Evolutionary conservation across 371 early-diverging fungal species (phyloP), one percentile per base, ranked within the genome.

Genomic region (Mucor mucedo): DNA sequence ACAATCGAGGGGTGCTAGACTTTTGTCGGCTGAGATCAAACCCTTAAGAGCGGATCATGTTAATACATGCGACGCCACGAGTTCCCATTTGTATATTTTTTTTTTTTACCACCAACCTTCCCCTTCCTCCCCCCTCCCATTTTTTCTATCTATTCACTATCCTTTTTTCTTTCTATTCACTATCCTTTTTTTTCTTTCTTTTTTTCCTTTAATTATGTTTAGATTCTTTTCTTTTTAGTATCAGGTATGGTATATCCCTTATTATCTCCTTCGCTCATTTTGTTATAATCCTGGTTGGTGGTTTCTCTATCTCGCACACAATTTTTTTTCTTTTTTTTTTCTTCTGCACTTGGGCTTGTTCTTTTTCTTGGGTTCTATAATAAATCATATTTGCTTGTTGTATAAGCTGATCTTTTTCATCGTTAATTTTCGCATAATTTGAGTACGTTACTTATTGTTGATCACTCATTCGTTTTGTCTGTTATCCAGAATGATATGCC

Each of bases 1-100:
- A 61, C 69, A 69, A 64, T 57, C 69, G 69, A 69, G 69, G 69
- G 69, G 69, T 69, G 69, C 69, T 64, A 48, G 57, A 52, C 68
- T 33, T 48, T 50, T 49, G 61, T 58, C 58, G 74, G 77, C 77
- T 77, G 77, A 77, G 77, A 77, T 69, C 48, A 70, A 54, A 74
- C 75, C 72, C 78, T 75, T 74, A 72, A 60, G 58, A 77, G 72
- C 78, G 68, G 78, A 77, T 65, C 78, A 72, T 72, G 75, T 61
- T 74, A 77, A 74, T 74, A 63, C 78, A 72, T 72, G 78, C 78
- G 78, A 62, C 70, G 78, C 69, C 70, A 77, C 72, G 68, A 70
- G 60, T 69, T 60, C 41, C 53, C 57, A 60, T 40, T 50, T 52
- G 52, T 60, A 59, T 40, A 40, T 49, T 59, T 49, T 13, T n/a